Conservation (phyloP, 768 basidiomycete species). For the Suillus ampliporus region DNA sequence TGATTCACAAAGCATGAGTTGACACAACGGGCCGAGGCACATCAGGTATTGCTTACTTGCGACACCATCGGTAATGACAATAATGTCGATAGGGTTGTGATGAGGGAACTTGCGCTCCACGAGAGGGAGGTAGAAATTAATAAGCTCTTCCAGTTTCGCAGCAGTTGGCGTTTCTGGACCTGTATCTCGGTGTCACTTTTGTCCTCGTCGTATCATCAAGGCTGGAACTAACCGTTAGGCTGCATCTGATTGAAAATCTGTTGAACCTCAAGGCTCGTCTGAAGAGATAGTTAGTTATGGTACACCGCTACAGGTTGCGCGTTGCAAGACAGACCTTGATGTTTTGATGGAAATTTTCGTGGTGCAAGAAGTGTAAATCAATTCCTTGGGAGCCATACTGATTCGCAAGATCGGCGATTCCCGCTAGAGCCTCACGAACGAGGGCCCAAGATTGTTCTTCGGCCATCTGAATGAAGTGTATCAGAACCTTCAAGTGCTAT, state of each 20-base stretch:
- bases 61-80: conserved; percentile 36
- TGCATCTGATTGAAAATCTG: conserved; percentile 1
- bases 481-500: background rate
- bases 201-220: background rate
- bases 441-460: conserved; percentile 35
- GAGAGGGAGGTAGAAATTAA: conserved; percentile 34
- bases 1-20: conserved; percentile 9
- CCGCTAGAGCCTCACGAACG: conserved; percentile 38
- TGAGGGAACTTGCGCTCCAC: conserved; percentile 18
- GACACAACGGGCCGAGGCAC: background rate
- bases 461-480: conserved; percentile 27
- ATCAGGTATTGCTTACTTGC: conserved; percentile 33
- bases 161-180: conserved; percentile 36
- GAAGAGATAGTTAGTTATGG: background rate
- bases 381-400: conserved; percentile 36
- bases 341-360: conserved; percentile 19
- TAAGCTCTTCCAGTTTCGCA: conserved; percentile 33
- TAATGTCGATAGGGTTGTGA: conserved; percentile 27
- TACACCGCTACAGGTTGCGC: background rate
- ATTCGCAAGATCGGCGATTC: conserved; percentile 34
- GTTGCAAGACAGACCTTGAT: conserved; percentile 10
- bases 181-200: conserved; percentile 11
- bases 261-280: conserved; percentile 12
- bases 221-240: conserved; percentile 8
- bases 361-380: conserved; percentile 42